Evolutionary conservation across 345 rosid species (phyloP).

Genomic region (Toxicodendron radicans): DNA sequence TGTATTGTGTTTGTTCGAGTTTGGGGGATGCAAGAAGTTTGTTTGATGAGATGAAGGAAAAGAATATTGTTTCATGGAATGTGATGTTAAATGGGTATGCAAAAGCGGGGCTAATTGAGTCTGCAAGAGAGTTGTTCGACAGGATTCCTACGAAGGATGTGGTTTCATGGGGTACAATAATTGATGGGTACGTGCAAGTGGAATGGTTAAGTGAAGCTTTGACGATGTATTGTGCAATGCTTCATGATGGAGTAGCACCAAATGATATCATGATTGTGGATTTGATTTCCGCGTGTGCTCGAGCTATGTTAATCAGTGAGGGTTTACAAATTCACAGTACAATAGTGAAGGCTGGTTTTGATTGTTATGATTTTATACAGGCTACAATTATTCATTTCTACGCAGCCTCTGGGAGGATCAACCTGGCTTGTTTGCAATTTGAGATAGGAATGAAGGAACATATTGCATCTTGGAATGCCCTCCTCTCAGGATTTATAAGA

Average conservation of each 20-base stretch:
- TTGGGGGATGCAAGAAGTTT: slow-evolving; percentile 54
- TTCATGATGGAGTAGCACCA: slow-evolving; percentile 44
- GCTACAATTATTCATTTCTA: slow-evolving; percentile 71
- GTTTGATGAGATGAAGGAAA: slow-evolving; percentile 70
- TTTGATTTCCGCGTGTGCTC: slow-evolving; percentile 72
- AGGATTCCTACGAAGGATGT: slow-evolving; percentile 61
- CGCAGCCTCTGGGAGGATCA: slow-evolving; percentile 48
- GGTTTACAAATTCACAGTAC: slow-evolving; percentile 66
- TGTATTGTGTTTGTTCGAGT: slow-evolving; percentile 60
- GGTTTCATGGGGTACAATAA: slow-evolving; percentile 77
- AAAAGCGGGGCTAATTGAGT: slow-evolving; percentile 61
- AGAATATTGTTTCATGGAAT: slow-evolving; percentile 72
- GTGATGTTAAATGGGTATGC: slow-evolving; percentile 86
- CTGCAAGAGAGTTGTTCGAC: slow-evolving; percentile 58
- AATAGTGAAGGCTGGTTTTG: slow-evolving; percentile 59
- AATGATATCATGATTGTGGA: slow-evolving; percentile 71
- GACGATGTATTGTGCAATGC: slow-evolving; percentile 48
- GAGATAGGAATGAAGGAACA: slow-evolving; percentile 50
- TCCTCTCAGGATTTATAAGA: slow-evolving; percentile 62
- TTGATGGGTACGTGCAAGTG: slow-evolving; percentile 57
- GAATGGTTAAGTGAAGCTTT: slow-evolving; percentile 60
- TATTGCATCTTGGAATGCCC: slow-evolving; percentile 63
- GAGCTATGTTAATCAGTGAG: slow-evolving; percentile 31
- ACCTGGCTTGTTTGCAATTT: slow-evolving; percentile 62
- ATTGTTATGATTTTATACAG: slow-evolving; percentile 61